Base-by-base conservation (phyloP, 257 asterid genomes). In the Solanum phureja region DNA sequence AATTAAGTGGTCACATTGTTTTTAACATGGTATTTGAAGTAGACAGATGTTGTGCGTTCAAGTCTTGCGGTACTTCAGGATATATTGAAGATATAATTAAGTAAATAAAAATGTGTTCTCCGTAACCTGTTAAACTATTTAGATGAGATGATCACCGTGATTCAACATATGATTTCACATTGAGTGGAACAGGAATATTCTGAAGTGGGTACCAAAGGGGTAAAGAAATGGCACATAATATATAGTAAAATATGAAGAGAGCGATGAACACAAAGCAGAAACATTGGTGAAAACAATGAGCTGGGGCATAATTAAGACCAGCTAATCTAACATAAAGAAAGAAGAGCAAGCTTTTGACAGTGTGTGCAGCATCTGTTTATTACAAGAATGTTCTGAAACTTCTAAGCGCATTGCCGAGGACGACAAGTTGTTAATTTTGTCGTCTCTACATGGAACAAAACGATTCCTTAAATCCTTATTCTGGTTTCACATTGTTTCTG, bases 231-330 rank as follows among this genome's bases (percentile, higher is more conserved):
- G 23, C n/a, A 44, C 33, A 4, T 64, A 74, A 71, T 87, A 74
- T 40, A n/a, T 42, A 24, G 42, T 82, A 81, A 46, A 81, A 49
- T 44, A 58, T 73, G 89, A 42, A 42, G 66, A 60, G 37, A 34
- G 58, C 82, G 90, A 69, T 85, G 86, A 35, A 62, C 31, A 56
- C 91, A 66, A 87, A 79, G 90, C 49, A 29, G 81, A 71, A 52
- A 33, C 83, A 85, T 87, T 83, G 91, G 87, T 86, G 86, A 87
- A 77, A 81, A 77, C 87, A 87, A 85, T 29, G 89, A 46, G 87
- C 86, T 82, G 69, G n/a, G 5, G 19, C 29, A 3, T 13, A 5
- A 18, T 5, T 31, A 82, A 31, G 21, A 18, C 86, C 86, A 82
- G 31, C 69, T 49, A 82, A 82, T 31, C 2, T 82, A 29, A 27